Evolutionary conservation across 768 basidiomycete genomes (phyloP), one percentile per base, ranked within the genome.

Genomic region (Lyophyllum decastes): DNA sequence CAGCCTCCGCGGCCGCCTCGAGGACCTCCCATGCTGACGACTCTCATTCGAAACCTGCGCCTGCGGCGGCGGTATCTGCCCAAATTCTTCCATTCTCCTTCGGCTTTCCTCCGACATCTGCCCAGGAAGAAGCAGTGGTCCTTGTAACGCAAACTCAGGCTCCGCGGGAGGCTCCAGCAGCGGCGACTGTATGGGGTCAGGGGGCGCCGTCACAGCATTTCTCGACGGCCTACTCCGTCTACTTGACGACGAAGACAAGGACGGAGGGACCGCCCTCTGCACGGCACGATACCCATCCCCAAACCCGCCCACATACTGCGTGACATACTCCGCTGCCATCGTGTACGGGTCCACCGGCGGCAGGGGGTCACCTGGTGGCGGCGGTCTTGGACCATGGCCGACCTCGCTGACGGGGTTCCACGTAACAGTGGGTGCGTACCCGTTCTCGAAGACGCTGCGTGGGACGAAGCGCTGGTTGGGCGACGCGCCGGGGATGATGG

Each of bases 381-480:
- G n/a, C n/a, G n/a, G n/a, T n/a, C n/a, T n/a, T 34, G 55, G 46
- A 16, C 22, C 22, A 9, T 45, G 33, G 33, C 38, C n/a, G 30
- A 24, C 11, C 12, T 54, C 49, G 27, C 41, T 46, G 26, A 17
- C 24, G 10, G 44, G 19, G 14, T 51, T 21, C 16, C 44, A 30
- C 9, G 40, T 16, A 8, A 30, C 27, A 12, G 57, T 46, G 12
- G 34, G 19, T 2, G 19, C 21, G 22, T 35, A 33, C 8, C 35
- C 49, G 34, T 22, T 6, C 12, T 53, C 55, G 25, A 56, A 54
- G 33, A 61, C 53, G 34, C 38, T 57, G 33, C 41, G 19, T 6
- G 64, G 68, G n/a, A 75, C 59, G 44, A 71, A 65, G 24, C 72
- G 72, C 44, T 70, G 71, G 24, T 65, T 66, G 2, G 71, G 71